Evolutionary conservation across 2,329 filamentous ascomycete species (phyloP), one percentile per base, ranked within the genome.

Genomic region (Aspergillus ustus): DNA sequence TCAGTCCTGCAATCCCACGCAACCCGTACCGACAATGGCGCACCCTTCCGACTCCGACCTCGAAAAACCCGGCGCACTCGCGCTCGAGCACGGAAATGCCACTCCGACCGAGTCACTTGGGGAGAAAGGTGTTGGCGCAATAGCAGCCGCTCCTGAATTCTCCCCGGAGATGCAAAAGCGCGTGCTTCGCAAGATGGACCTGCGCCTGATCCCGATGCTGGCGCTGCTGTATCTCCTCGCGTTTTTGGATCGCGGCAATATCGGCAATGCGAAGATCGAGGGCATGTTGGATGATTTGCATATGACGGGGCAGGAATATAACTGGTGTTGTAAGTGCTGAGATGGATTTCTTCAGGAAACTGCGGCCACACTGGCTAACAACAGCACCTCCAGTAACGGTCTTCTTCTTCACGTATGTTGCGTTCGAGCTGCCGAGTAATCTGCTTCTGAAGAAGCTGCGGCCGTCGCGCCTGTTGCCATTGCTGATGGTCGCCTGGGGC

Each of bases 401-500:
- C 3, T 73, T 73, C 60, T 73, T 73, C 64, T 64, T 69, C 59
- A 63, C 67, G 17, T 70, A 70, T 31, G 57, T 59, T 2, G 67
- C 63, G 3, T 64, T 68, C 17, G 70, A 72, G 52, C 63, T 69
- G 2, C 61, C 68, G 2, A 69, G 64, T 46, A 72, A 72, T 37
- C 50, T 70, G 45, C 48, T 72, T 0, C 17, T 72, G 25, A 72
- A 71, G 57, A 70, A 67, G 52, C 52, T 74, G 17, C 62, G 67
- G 7, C 70, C 73, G 2, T 75, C 73, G 2, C 63, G 73, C 25
- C 66, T 70, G 70, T 54, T 78, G 29, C 69, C 71, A 4, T 65
- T 73, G 13, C 49, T 65, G n/a, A 73, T 74, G 68, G 57, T 78
- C 13, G 70, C 69, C 2, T 83, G 80, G 82, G 82, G 82, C 0